Evolutionary conservation across 306 rosid genomes (phyloP), one percentile per base, ranked within the genome.

Genomic region (Medicago ruthenica): DNA sequence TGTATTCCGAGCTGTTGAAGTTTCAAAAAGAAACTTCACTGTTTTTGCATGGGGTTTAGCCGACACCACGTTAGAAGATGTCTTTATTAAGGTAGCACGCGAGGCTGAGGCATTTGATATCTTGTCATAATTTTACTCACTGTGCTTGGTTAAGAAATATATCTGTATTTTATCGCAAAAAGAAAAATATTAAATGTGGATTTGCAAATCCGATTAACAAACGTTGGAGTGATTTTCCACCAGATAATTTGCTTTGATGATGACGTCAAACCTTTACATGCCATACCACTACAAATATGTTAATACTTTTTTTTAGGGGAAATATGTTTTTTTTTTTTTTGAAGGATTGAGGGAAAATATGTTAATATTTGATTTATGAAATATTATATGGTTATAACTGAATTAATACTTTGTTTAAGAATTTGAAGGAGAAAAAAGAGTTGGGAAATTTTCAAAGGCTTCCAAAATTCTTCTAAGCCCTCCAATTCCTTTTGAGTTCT

Each of bases 41-140:
- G 93, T 95, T 20, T 88, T 81, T 67, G 98, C 97, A 8, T 93
- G 98, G 98, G 97, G 97, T 71, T 75, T 93, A 66, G 88, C 89
- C 15, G 93, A 93, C 76, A 91, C 98, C 64, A 90, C 98, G 14
- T 7, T 93, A 83, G 98, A 93, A 79, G 98, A 93, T 83, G 98
- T 93, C 45, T 93, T 90, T 87, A 93, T 93, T 65, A 93, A 91
- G 85, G 98, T 91, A 14, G 95, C 98, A 36, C 81, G 85, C 6
- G 87, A 75, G 31, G 90, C 94, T 12, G 87, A 81, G 20, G 67
- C 84, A 11, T 86, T 79, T 83, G 83, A 83, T 0, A 79, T 75
- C 17, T 74, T 82, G 31, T 82, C 91, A 67, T 89, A 74, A 65
- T 41, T 75, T n/a, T 62, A 60, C 8, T 34, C 76, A 69, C 54